A percentile compares a stretch with the other conserved stretches of the same genome.
Evolutionary conservation across 2,329 filamentous ascomycete species (phyloP).

Genomic region (Pseudogymnoascus sp.): DNA sequence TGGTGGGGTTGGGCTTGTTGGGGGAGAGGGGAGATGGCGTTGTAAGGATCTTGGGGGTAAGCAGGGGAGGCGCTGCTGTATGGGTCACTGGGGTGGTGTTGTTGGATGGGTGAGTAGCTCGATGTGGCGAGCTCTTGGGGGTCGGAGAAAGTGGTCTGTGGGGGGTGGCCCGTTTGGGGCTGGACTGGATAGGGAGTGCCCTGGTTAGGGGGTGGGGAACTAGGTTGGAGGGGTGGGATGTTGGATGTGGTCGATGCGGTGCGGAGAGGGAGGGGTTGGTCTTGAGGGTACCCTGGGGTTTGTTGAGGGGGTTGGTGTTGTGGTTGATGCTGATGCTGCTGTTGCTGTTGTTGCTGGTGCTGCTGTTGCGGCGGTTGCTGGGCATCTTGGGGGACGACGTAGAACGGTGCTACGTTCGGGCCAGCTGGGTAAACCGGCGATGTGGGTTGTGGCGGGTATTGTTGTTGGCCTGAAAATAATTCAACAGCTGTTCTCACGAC

Average conservation of each 20-base stretch:
- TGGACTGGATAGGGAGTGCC: conserved; percentile 40
- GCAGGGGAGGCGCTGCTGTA: conserved; percentile 18
- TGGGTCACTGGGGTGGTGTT: conserved; percentile 31
- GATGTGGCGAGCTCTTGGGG: conserved; percentile 74
- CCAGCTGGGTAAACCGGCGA: conserved; percentile 45
- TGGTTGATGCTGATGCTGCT: conserved; percentile 33
- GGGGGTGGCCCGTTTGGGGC: conserved; percentile 42
- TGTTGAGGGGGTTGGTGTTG: conserved; percentile 46
- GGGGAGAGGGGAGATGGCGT: conserved; percentile 15
- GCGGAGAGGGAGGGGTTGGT: conserved; percentile 33
- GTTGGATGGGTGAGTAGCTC: conserved; percentile 60
- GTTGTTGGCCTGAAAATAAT: conserved; percentile 26
- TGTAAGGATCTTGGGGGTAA: conserved; percentile 24
- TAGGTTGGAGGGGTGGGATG: conserved; percentile 37
- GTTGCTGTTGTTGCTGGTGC: conserved; percentile 21
- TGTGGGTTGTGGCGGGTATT: conserved; percentile 40
- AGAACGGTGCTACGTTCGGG: conserved; percentile 53
- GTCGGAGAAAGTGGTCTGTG: conserved; percentile 60
- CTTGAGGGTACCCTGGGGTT: conserved; percentile 41
- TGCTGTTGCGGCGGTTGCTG: conserved; percentile 28
- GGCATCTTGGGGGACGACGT: conserved; percentile 47
- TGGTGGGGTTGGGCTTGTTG: conserved; percentile 19
- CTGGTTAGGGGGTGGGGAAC: conserved; percentile 42
- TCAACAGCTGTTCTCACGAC: conserved; percentile 11
- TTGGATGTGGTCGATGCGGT: neutral